Evolutionary conservation across 2,329 filamentous ascomycete species (phyloP), one percentile per base, ranked within the genome.

Genomic region (Aspergillus flavus): DNA sequence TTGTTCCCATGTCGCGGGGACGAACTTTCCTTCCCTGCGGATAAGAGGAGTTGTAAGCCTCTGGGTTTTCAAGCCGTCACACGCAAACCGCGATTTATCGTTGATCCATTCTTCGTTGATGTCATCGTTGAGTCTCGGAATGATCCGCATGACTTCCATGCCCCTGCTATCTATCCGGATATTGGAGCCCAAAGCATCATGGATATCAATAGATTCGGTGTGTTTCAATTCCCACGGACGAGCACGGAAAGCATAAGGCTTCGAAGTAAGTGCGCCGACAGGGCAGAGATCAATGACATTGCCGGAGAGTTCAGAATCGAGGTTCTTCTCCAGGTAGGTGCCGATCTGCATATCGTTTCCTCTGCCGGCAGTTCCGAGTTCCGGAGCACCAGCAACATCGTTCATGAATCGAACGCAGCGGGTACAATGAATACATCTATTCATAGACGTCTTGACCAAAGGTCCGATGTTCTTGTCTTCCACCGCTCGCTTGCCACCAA

Each of bases 91-190:
- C 46, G 93, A 90, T 86, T 98, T 99, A 84, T 99, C 95, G 81
- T 98, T 95, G 79, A 99, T 98, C 95, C 95, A 99, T 81, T 99
- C 95, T 83, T 99, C 95, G 79, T 99, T 99, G 73, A 99, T 89
- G 73, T 98, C 94, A 76, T 99, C 95, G 78, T 99, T 99, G 65
- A 99, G 85, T 72, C 95, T 88, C 64, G 95, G 95, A 19, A 97
- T 77, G 64, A 99, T 86, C 72, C 95, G 90, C 94, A 99, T 97
- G 58, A 99, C 94, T 82, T 98, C 94, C 69, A 97, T 84, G 64
- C 95, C 95, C 74, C 95, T 89, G 62, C 93, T 91, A 81, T 99
- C 95, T 52, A 98, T 89, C 52, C 95, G 90, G 73, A 99, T 96
- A 78, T 96, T 96, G 63, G 94, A 97, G 64, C 95, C 95, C 65